Percentiles rank a stretch among this genome's conserved stretches.
Evolutionary conservation across 2,329 filamentous ascomycete species (phyloP).

Genomic region (Cladosporium oxysporum): DNA sequence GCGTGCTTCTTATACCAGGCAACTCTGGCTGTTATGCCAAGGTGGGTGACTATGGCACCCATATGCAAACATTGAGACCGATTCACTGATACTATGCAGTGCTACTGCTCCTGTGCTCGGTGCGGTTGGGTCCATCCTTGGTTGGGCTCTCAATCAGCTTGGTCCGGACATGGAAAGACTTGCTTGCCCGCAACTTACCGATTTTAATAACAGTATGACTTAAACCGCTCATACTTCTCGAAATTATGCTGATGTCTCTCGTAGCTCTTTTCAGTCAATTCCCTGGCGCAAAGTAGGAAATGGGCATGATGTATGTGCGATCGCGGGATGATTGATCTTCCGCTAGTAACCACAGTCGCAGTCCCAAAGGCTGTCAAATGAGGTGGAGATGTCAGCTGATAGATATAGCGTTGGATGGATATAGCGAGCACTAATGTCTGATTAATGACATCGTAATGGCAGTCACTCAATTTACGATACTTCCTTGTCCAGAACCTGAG

Average conservation of each 20-base stretch:
- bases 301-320: not conserved
- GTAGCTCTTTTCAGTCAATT: not conserved
- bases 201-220: not conserved
- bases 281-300: not conserved
- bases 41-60: no score
- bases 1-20: slow-evolving; percentile 38
- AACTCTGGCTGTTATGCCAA: not conserved
- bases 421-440: not conserved
- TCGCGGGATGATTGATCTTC: no score
- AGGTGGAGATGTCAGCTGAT: not conserved
- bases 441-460: not conserved
- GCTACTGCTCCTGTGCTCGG: not conserved
- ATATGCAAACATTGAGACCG: no score
- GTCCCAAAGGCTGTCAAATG: not conserved
- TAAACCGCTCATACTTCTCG: no score
- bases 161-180: not conserved
- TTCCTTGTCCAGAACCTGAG: no score
- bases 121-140: not conserved
- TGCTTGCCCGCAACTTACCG: not conserved
- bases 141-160: not conserved
- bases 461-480: no score
- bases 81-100: not conserved
- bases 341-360: not conserved
- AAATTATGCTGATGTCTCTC: not conserved
- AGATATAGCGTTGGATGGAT: not conserved